Conservation (phyloP, 768 basidiomycete species). For the Kwoniella dendrophila region DNA sequence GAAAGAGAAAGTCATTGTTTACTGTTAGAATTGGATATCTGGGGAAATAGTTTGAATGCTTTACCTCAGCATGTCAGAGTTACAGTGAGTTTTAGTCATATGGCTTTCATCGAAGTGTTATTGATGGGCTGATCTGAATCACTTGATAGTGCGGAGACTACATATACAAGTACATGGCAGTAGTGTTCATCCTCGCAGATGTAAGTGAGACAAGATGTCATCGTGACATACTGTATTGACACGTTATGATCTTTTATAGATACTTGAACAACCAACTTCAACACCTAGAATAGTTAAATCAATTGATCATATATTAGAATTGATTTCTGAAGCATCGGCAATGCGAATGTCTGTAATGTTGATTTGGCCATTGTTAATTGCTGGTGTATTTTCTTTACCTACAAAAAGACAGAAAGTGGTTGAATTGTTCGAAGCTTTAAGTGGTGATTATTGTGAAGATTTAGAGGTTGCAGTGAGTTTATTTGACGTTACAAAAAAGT, state of each 20-base stretch:
- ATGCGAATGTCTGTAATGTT: conserved; percentile 47
- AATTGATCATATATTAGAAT: conserved; percentile 39
- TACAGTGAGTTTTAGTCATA: conserved; percentile 20
- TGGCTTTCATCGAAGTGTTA: not conserved
- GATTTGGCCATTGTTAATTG: conserved; percentile 46
- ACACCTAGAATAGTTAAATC: conserved; percentile 30
- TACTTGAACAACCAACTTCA: conserved; percentile 32
- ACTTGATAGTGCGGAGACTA: conserved; percentile 35
- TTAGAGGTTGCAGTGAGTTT: conserved; percentile 36
- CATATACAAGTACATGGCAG: conserved; percentile 42
- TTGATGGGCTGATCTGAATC: not conserved
- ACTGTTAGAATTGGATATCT: conserved; percentile 44
- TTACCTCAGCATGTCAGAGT: conserved; percentile 37
- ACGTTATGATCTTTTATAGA: conserved; percentile 8
- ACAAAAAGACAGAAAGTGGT: conserved; percentile 21
- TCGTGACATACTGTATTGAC: not conserved
- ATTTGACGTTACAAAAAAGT: not conserved
- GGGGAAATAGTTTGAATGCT: conserved; percentile 35
- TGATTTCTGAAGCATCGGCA: conserved; percentile 41
- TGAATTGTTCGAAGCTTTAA: conserved; percentile 28
- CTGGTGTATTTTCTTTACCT: conserved; percentile 29
- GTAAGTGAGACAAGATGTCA: conserved; percentile 15
- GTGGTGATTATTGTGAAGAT: conserved; percentile 38
- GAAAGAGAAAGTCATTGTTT: conserved; percentile 31
- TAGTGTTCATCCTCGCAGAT: conserved; percentile 32